Percentiles rank a stretch among this genome's conserved stretches.
phyloP scores from a whole-genome alignment of 495 filamentous ascomycete genomes.

The Tuber borchii region DNA sequence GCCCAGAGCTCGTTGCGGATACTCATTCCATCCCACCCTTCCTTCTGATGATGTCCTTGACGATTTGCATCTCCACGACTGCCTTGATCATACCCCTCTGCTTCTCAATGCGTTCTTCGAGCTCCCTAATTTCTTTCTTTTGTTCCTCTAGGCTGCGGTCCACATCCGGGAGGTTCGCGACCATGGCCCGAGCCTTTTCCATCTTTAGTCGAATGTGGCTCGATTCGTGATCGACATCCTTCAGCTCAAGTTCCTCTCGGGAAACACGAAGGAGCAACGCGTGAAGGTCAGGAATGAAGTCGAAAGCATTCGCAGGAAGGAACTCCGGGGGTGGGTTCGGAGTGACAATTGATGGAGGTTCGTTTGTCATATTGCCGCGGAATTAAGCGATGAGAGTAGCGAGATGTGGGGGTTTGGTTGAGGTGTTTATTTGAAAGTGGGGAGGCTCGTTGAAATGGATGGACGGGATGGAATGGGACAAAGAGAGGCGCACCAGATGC shows the following conservation, averaged over 20 bases:
- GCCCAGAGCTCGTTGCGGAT: not conserved
- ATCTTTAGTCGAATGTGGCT: conserved; percentile 72
- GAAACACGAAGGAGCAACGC: conserved; percentile 64
- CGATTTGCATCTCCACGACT: conserved; percentile 39
- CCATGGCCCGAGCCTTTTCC: conserved; percentile 62
- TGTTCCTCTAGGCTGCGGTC: conserved; percentile 68
- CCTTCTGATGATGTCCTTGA: conserved; percentile 30
- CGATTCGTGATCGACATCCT: conserved; percentile 68
- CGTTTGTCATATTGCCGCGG: conserved; percentile 22
- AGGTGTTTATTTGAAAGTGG: conserved; percentile 9
- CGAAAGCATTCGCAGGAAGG: conserved; percentile 61
- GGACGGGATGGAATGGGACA: not conserved
- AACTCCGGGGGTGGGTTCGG: conserved; percentile 45
- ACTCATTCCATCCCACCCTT: conserved; percentile 14
- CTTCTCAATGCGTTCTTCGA: conserved; percentile 59
- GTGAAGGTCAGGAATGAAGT: conserved; percentile 76
- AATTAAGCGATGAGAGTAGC: not conserved
- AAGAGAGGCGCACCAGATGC: not conserved
- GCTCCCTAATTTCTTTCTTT: conserved; percentile 66
- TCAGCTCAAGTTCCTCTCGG: conserved; percentile 54
- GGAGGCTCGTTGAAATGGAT: not conserved
- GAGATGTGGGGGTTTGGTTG: conserved; percentile 23
- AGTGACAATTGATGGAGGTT: conserved; percentile 17
- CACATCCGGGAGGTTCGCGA: conserved; percentile 68
- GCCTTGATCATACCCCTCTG: conserved; percentile 54